Conservation (phyloP, 768 basidiomycete species). For the Cystobasidium onofrii region DNA sequence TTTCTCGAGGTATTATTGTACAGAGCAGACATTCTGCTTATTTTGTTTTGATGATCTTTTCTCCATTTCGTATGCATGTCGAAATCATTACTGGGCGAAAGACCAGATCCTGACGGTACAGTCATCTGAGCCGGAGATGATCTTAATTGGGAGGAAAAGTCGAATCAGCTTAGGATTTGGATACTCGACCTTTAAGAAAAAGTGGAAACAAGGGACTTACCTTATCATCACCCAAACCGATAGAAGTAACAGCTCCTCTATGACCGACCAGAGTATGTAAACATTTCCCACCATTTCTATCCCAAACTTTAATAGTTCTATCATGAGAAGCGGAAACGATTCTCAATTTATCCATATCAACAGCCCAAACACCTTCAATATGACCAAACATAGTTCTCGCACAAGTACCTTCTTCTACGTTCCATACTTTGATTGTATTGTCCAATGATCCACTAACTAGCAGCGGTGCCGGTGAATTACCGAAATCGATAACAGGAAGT, state of each 20-base stretch:
- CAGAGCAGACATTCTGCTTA: no score
- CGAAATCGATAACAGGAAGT: constrained; percentile 37
- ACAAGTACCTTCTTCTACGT: constrained; percentile 73
- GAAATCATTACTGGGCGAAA: constrained; percentile 46
- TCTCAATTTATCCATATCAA: constrained; percentile 82
- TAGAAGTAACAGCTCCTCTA: constrained; percentile 82
- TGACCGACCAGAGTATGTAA: constrained; percentile 86
- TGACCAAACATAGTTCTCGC: constrained; percentile 80
- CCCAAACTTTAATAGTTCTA: constrained; percentile 98
- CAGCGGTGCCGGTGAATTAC: constrained; percentile 50
- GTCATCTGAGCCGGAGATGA: constrained; percentile 67
- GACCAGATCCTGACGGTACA: constrained; percentile 77
- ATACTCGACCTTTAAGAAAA: no score
- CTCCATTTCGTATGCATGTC: no score
- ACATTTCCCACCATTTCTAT: constrained; percentile 76
- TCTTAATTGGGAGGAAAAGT: not conserved
- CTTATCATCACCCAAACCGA: constrained; percentile 84
- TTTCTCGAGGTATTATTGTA: no score
- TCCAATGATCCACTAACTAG: constrained; percentile 51
- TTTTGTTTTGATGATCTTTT: no score
- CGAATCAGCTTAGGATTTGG: no score
- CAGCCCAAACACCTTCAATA: constrained; percentile 96
- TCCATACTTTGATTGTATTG: constrained; percentile 83
- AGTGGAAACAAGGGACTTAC: constrained; percentile 51
- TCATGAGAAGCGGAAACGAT: constrained; percentile 91